Evolutionary conservation across 371 early-diverging fungal species (phyloP), one percentile per base, ranked within the genome.

Genomic region (Gilbertella persicaria): DNA sequence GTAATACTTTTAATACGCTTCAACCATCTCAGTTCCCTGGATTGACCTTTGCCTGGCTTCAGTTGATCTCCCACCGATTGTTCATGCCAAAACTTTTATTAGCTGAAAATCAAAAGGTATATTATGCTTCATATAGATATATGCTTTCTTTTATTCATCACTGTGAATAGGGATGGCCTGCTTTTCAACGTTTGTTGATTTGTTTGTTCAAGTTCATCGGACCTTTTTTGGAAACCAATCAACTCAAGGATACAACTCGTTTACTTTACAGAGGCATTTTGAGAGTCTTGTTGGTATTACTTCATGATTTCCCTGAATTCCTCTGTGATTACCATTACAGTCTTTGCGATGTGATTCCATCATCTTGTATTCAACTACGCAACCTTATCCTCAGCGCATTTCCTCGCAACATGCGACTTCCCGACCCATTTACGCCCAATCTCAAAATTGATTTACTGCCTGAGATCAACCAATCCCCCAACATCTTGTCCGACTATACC

Each of bases 281-380:
- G 13, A 83, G 97, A n/a, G 85, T 98, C 16, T 62, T 97, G 26
- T 73, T 98, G 21, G 92, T 97, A 5, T 61, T 98, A n/a, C 73
- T 97, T 46, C 98, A 97, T 69, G 99, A 99, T 69, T 96, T 93
- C 75, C 99, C 98, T 12, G 96, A 96, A 66, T 99, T 98, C 72
- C 75, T 99, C 40, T 90, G 95, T 58, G 91, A 88, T 55, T 92
- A 96, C 58, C 94, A 95, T 63, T 91, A 92, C 58, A 88, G 90
- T 51, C 88, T 99, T 58, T 90, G 94, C 58, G 90, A 94, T 67
- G 92, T 90, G 21, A 92, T 99, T 40, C 99, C 99, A 0, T 70
- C 86, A n/a, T 76, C 85, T 2, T 97, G 97, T 68, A 88, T 96
- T 46, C 99, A 99, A 69, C 79, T 97, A 19, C 89, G 96, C 26